Evolutionary conservation across 495 filamentous ascomycete species (phyloP).

Genomic region (Xylaria longipes): DNA sequence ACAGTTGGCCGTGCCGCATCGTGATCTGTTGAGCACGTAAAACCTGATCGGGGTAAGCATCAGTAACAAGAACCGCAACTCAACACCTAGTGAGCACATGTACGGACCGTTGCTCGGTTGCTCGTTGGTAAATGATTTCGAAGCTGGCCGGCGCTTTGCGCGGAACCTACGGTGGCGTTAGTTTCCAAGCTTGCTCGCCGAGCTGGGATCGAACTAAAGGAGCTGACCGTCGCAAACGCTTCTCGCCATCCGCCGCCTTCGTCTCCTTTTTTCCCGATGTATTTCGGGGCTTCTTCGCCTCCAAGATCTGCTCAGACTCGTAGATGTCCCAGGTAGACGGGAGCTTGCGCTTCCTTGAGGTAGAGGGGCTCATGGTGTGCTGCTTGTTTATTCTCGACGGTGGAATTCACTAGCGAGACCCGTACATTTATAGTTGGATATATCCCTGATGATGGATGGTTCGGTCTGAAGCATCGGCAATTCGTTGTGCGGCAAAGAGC

Average conservation of each 20-base stretch:
- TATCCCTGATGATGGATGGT: neutral
- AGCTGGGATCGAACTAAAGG: neutral
- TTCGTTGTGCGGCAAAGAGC: neutral
- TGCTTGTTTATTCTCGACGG: neutral
- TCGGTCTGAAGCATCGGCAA: neutral
- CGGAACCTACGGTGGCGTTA: slow-evolving; percentile 42
- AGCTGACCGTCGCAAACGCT: slow-evolving; percentile 33
- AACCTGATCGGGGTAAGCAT: slow-evolving; percentile 31
- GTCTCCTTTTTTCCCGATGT: slow-evolving; percentile 1
- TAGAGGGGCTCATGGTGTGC: neutral
- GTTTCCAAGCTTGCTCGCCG: neutral
- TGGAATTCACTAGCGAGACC: neutral
- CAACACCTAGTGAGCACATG: neutral
- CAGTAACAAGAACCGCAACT: neutral
- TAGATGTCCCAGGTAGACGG: neutral
- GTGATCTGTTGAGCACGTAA: slow-evolving; percentile 48
- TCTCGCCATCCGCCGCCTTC: slow-evolving; percentile 20
- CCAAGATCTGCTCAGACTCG: neutral
- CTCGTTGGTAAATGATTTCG: slow-evolving; percentile 45
- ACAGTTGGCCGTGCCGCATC: slow-evolving; percentile 32
- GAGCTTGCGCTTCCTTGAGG: slow-evolving; percentile 32
- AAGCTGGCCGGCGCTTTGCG: slow-evolving; percentile 42
- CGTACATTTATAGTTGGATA: neutral
- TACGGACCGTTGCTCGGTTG: slow-evolving; percentile 46
- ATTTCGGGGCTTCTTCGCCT: slow-evolving; percentile 17